A percentile compares a stretch with the other conserved stretches of the same genome.
phyloP scores from a whole-genome alignment of 768 basidiomycete genomes.

The Psilocybe sp. region DNA sequence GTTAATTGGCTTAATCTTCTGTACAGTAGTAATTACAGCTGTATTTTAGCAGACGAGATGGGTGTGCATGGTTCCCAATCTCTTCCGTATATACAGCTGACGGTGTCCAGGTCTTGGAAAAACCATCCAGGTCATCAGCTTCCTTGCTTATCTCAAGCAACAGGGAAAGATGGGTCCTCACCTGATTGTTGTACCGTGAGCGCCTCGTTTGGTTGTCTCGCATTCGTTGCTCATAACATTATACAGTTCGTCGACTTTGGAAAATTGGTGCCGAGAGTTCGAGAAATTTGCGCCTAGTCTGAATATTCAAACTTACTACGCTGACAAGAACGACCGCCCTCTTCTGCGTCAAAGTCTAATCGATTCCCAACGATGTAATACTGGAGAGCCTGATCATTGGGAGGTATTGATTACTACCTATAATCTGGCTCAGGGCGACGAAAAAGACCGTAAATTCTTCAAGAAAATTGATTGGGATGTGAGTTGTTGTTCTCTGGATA shows the following conservation, averaged over 20 bases:
- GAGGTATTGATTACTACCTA: constrained; percentile 97
- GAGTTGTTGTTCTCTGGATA: constrained; percentile 29
- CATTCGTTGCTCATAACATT: constrained; percentile 6
- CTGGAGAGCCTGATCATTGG: constrained; percentile 60
- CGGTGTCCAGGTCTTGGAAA: constrained; percentile 81
- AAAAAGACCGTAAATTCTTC: constrained; percentile 92
- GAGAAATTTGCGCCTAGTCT: constrained; percentile 85
- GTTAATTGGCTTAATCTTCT: constrained; percentile 95
- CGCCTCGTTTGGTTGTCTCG: constrained; percentile 13
- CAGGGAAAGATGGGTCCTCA: constrained; percentile 79
- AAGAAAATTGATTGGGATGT: constrained; percentile 91
- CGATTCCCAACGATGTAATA: constrained; percentile 50
- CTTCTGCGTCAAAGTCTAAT: constrained; percentile 69
- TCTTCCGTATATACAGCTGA: not conserved
- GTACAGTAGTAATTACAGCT: constrained; percentile 77
- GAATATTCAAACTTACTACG: constrained; percentile 89
- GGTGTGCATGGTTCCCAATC: constrained; percentile 48
- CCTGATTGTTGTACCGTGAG: constrained; percentile 93
- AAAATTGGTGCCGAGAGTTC: constrained; percentile 99
- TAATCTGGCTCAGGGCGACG: constrained; percentile 87
- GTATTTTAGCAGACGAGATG: constrained; percentile 99
- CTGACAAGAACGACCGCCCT: constrained; percentile 82
- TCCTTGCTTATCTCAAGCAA: constrained; percentile 87
- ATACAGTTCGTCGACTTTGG: constrained; percentile 85
- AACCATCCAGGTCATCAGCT: constrained; percentile 98